Evolutionary conservation across 495 filamentous ascomycete genomes (phyloP).

Genomic region (Astrothelium subdiscretum): DNA sequence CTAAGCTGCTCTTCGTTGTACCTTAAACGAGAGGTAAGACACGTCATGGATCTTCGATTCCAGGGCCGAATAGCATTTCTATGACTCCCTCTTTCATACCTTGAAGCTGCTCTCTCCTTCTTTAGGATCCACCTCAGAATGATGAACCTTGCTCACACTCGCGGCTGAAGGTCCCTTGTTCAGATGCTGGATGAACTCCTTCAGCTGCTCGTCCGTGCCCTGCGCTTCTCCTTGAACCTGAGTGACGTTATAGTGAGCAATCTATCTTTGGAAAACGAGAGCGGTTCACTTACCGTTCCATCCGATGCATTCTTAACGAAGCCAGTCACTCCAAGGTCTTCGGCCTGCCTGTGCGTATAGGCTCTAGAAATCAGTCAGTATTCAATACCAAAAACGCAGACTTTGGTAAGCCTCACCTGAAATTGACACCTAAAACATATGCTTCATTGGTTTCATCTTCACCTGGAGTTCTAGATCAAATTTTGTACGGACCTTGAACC

Average conservation of each 20-base stretch:
- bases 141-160: constrained; percentile 61
- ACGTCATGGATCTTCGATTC: no score
- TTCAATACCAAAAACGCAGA: not conserved
- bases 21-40: no score
- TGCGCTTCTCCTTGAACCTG: constrained; percentile 90
- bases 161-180: constrained; percentile 58
- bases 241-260: not conserved
- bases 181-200: constrained; percentile 63
- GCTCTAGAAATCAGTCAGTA: constrained; percentile 34
- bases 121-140: constrained; percentile 46
- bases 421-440: constrained; percentile 52
- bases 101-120: constrained; percentile 54
- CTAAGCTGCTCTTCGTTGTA: no score
- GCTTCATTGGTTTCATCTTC: not conserved
- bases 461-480: not conserved
- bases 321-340: constrained; percentile 54
- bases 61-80: not conserved
- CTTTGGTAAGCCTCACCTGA: constrained; percentile 41
- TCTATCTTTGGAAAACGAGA: not conserved
- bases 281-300: constrained; percentile 43
- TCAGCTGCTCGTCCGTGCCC: constrained; percentile 50
- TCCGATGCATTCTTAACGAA: constrained; percentile 68
- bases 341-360: constrained; percentile 60
- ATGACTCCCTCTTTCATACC: not conserved
- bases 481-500: constrained; percentile 22